These are phyloP conservation scores for Luvunga scandens DNA, from an alignment of 345 rosid species.

Conservation along the genomic window DNA sequence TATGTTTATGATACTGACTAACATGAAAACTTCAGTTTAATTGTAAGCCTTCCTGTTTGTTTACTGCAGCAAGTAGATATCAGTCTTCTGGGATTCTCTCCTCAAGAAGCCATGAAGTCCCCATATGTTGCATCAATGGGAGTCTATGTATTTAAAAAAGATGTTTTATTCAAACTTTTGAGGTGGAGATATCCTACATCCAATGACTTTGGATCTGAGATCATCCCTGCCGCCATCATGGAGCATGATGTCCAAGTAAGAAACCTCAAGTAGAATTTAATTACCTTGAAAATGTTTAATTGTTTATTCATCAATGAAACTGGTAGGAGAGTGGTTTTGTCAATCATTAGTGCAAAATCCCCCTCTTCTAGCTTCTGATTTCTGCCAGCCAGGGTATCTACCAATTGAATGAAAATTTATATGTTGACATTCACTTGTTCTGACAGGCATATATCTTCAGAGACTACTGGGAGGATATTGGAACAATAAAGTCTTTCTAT, in stretches of 20 bases:
- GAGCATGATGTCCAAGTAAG: slow-evolving; percentile 80
- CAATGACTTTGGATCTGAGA: slow-evolving; percentile 93
- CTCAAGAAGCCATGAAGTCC: slow-evolving; percentile 52
- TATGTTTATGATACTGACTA: not conserved
- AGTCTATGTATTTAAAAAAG: slow-evolving; percentile 80
- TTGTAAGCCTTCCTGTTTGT: not conserved
- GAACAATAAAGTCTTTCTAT: slow-evolving; percentile 82
- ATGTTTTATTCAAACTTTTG: slow-evolving; percentile 63
- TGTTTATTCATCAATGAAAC: slow-evolving; percentile 1
- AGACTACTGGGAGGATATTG: slow-evolving; percentile 98
- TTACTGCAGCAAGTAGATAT: slow-evolving; percentile 72
- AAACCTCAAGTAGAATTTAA: slow-evolving; percentile 3
- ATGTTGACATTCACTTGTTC: slow-evolving; percentile 12
- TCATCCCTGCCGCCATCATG: slow-evolving; percentile 83
- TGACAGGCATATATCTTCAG: slow-evolving; percentile 65
- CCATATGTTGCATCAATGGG: slow-evolving; percentile 97
- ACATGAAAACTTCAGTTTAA: not conserved
- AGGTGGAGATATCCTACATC: slow-evolving; percentile 73
- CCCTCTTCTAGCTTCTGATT: not conserved
- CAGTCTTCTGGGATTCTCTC: slow-evolving; percentile 59
- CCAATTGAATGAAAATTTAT: not conserved
- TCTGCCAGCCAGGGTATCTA: not conserved
- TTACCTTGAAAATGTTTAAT: not conserved
- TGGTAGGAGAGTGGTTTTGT: not conserved
- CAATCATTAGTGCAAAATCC: not conserved